Evolutionary conservation across 1,284 basidiomycete species (phyloP), one percentile per base, ranked within the genome.

Genomic region (Apiotrichum veenhuisii): DNA sequence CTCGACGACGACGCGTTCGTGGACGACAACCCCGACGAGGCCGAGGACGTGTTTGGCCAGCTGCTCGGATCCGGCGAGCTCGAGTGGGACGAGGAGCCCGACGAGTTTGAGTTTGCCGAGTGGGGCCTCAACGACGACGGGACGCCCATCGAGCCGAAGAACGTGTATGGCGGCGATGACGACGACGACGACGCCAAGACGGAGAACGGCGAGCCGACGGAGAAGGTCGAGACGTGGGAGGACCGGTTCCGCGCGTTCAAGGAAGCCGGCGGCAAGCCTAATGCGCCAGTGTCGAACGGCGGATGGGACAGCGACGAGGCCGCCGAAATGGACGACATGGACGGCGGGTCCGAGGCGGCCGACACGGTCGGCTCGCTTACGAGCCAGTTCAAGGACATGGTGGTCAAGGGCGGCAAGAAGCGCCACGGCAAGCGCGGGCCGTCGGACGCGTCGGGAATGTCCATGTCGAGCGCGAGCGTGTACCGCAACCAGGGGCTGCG

Each of bases 391-490:
- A 66, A 74, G 59, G 65, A 72, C 74, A 58, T 76, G 68, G 73
- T 79, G 63, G 86, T 91, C 56, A 81, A 87, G 47, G 87, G 91
- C 45, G 86, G 85, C 30, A 88, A 88, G 80, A 82, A 84, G 66
- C 81, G 86, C 65, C 81, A 88, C 65, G 89, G 74, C 43, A 75
- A 87, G 70, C 85, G 85, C 10, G 81, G 84, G 1, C 90, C 88
- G 43, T 72, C 69, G 51, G 87, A 91, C 64, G 90, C 89, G 2
- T 91, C 90, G 22, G 91, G 90, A 14, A 94, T 93, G 80, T 91
- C 88, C 72, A 98, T 99, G 95, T 95, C 88, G 70, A 93, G 90
- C 66, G 94, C 91, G 3, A 91, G 91, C 25, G 93, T 98, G 89
- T 91, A 86, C 78, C 83, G 96, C 41, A 98, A 92, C 68, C 85